Percentiles rank a stretch among this genome's conserved stretches.
Evolutionary conservation across 306 rosid genomes (phyloP).

Genomic region (Dicorynia guianensis): DNA sequence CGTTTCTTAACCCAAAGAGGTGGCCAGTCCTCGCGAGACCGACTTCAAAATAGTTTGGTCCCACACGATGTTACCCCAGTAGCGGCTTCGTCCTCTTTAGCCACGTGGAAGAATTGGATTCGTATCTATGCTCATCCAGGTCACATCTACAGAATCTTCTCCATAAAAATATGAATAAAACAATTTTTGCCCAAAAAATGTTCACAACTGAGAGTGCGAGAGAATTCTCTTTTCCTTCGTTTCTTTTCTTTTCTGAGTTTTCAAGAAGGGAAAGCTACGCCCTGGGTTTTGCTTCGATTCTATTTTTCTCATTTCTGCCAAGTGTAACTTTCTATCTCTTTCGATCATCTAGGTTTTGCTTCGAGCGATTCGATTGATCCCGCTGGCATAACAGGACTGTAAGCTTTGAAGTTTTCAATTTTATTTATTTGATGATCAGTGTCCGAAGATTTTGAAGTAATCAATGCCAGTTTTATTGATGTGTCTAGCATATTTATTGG

Average conservation of each 20-base stretch:
- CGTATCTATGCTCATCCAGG: conserved; percentile 18
- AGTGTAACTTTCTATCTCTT: conserved; percentile 1
- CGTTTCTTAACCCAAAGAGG: not conserved
- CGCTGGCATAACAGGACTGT: conserved; percentile 50
- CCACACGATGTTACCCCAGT: not conserved
- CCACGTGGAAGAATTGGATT: conserved; percentile 40
- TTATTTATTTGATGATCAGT: not conserved
- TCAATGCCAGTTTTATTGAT: not conserved
- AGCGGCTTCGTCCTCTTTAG: not conserved
- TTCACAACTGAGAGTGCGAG: not conserved
- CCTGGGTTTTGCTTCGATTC: conserved; percentile 36
- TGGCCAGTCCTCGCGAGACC: not conserved
- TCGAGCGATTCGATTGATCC: conserved; percentile 47
- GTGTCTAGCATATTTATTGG: not conserved
- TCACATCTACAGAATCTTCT: conserved; percentile 27
- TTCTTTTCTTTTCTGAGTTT: conserved; percentile 10
- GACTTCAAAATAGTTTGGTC: not conserved
- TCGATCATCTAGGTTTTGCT: conserved; percentile 67
- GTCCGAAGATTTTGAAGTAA: conserved; percentile 26
- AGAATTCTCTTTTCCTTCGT: not conserved
- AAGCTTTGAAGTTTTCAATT: conserved; percentile 36
- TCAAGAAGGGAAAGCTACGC: conserved; percentile 15
- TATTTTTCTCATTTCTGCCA: conserved; percentile 2
- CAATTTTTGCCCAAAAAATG: not conserved
- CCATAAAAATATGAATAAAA: not conserved